Conservation (phyloP, 805 yeast species). For the Metschnikowia reukaufii region DNA sequence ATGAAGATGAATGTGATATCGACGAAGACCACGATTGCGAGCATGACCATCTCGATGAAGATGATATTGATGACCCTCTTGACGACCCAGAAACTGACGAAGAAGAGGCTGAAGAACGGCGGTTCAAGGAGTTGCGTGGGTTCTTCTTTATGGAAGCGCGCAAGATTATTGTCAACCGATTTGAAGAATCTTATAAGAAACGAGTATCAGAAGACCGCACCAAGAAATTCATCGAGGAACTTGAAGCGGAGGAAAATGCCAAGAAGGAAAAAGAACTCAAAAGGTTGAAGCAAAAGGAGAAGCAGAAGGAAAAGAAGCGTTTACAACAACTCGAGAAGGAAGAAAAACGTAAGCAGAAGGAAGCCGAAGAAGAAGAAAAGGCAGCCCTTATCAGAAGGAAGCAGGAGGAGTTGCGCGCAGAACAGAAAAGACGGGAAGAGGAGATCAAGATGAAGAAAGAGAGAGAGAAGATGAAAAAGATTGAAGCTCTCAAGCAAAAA, state of each 20-base stretch:
- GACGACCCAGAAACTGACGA: constrained; percentile 19
- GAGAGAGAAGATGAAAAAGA: constrained; percentile 49
- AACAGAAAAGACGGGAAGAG: constrained; percentile 40
- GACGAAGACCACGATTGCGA: constrained; percentile 27
- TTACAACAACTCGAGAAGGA: constrained; percentile 61
- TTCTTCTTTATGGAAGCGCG: constrained; percentile 80
- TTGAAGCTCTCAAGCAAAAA: constrained; percentile 31
- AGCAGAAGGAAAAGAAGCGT: constrained; percentile 68
- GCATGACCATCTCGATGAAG: constrained; percentile 6
- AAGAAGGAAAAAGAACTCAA: constrained; percentile 66
- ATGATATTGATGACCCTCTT: constrained; percentile 19
- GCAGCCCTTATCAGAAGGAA: constrained; percentile 29
- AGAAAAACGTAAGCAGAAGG: constrained; percentile 56
- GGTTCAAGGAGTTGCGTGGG: constrained; percentile 76
- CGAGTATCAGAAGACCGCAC: constrained; percentile 76
- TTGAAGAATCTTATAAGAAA: constrained; percentile 75
- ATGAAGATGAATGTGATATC: constrained; percentile 25
- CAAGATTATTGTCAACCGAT: constrained; percentile 47
- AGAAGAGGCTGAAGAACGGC: constrained; percentile 10
- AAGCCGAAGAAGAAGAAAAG: constrained; percentile 48
- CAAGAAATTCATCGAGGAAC: constrained; percentile 59
- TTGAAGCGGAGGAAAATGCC: constrained; percentile 67
- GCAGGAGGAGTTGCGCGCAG: constrained; percentile 37
- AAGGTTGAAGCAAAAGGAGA: constrained; percentile 64
- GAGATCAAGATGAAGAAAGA: constrained; percentile 40